Evolutionary conservation across 192 early-diverging fungal species (phyloP).

Genomic region (Mycoemilia scoparia): DNA sequence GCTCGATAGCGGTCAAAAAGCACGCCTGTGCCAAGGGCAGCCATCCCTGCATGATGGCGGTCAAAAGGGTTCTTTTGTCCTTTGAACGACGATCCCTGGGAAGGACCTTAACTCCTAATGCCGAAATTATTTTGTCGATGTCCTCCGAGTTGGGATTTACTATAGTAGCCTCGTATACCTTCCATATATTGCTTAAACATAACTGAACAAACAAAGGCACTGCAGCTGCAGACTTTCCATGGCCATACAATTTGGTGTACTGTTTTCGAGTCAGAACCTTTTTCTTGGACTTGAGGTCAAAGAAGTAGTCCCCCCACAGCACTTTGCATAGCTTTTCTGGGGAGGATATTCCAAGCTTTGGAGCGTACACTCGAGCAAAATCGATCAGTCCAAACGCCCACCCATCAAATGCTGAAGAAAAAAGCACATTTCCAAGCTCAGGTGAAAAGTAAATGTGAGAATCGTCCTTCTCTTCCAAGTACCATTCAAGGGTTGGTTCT

Average conservation of each 20-base stretch:
- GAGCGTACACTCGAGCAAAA: constrained; percentile 82
- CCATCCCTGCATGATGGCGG: constrained; percentile 85
- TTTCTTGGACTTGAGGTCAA: constrained; percentile 88
- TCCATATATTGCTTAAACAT: constrained; percentile 85
- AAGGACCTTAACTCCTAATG: constrained; percentile 72
- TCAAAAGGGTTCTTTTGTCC: constrained; percentile 54
- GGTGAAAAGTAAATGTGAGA: constrained; percentile 92
- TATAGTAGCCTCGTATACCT: constrained; percentile 69
- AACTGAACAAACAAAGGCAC: constrained; percentile 90
- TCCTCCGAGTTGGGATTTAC: constrained; percentile 54
- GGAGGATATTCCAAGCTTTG: constrained; percentile 43
- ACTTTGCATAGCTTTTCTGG: constrained; percentile 46
- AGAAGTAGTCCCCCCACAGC: constrained; percentile 94
- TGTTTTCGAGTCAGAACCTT: constrained; percentile 68
- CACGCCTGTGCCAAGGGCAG: constrained; percentile 78
- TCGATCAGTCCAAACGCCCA: constrained; percentile 94
- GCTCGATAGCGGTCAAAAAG: constrained; percentile 69
- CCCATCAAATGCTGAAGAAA: constrained; percentile 87
- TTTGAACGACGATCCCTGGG: constrained; percentile 79
- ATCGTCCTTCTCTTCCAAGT: constrained; percentile 79
- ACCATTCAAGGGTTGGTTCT: constrained; percentile 49
- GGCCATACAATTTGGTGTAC: constrained; percentile 49
- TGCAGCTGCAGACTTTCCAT: constrained; percentile 11
- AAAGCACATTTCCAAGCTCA: constrained; percentile 89
- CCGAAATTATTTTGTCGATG: constrained; percentile 80